Conservation (phyloP, 2,329 filamentous ascomycete genomes). For the Hypoxylon sp. region DNA sequence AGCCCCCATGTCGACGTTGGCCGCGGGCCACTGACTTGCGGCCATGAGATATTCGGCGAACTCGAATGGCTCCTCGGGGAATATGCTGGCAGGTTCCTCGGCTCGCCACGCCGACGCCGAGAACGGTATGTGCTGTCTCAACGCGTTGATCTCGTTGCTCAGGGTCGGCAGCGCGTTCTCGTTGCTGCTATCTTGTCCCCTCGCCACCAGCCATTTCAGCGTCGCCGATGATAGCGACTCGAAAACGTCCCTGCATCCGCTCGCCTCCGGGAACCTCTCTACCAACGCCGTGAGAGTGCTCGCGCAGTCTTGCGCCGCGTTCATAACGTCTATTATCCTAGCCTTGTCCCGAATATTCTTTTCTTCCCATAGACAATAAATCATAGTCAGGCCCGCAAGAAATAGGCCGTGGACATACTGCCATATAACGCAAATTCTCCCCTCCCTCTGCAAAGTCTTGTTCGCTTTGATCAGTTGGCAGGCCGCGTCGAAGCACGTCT, state of each 20-base stretch:
- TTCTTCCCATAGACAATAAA: constrained; percentile 47
- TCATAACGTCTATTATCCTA: constrained; percentile 34
- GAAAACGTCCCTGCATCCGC: constrained; percentile 43
- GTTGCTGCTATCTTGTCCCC: constrained; percentile 3
- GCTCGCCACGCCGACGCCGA: constrained; percentile 22
- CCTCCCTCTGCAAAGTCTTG: constrained; percentile 44
- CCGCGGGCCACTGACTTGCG: constrained; percentile 25
- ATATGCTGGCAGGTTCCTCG: constrained; percentile 26
- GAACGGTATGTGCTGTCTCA: constrained; percentile 27
- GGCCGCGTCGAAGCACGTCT: constrained; percentile 41
- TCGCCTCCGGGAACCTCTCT: constrained; percentile 45
- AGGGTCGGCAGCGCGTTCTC: constrained; percentile 16
- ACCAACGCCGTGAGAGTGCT: constrained; percentile 45
- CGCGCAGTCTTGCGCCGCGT: constrained; percentile 44
- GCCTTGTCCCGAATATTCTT: constrained; percentile 41
- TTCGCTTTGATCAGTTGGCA: constrained; percentile 42
- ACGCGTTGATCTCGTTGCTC: constrained; percentile 24
- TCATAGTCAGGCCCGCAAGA: constrained; percentile 45
- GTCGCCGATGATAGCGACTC: constrained; percentile 43
- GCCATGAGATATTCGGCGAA: constrained; percentile 31
- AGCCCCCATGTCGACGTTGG: constrained; percentile 7
- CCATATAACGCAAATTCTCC: constrained; percentile 45
- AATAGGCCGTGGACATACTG: constrained; percentile 46
- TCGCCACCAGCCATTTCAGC: constrained; percentile 38
- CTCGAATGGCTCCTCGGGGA: constrained; percentile 30